Conservation (phyloP, 2,329 filamentous ascomycete genomes). For the Ustulina deusta region DNA sequence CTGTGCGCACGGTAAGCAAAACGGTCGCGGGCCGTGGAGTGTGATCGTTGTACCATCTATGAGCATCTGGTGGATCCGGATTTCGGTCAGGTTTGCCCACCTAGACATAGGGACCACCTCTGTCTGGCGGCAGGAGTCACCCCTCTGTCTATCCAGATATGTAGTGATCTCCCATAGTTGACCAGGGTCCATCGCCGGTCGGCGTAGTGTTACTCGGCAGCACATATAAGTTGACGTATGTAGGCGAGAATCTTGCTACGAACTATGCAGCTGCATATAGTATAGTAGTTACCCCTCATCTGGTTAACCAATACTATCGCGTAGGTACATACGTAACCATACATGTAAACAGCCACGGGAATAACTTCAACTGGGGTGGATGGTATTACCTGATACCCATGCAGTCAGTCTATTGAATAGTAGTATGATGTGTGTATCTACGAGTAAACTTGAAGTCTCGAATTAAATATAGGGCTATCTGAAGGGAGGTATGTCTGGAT, state of each 20-base stretch:
- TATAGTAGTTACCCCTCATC: not conserved
- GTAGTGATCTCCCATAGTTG: not conserved
- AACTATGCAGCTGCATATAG: not conserved
- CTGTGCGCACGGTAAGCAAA: constrained; percentile 29
- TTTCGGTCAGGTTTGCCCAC: constrained; percentile 22
- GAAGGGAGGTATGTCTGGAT: not conserved
- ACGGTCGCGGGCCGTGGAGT: constrained; percentile 26
- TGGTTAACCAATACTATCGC: too few relatives aligned
- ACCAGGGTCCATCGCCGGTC: not conserved
- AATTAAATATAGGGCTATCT: not conserved
- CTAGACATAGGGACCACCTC: constrained; percentile 15
- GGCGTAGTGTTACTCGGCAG: not conserved
- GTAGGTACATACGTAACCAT: not conserved
- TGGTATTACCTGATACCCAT: not conserved
- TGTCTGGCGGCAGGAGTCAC: not conserved
- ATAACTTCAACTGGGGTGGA: not conserved
- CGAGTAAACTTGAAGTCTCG: not conserved
- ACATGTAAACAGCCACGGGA: not conserved
- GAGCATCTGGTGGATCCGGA: constrained; percentile 25
- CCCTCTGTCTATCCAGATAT: not conserved
- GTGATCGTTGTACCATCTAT: constrained; percentile 25
- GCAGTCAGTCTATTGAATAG: not conserved
- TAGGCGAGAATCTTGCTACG: not conserved
- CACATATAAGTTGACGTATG: not conserved
- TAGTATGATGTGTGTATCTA: not conserved